phyloP scores from a whole-genome alignment of 2,329 filamentous ascomycete species.

The Alternaria consortialis region DNA sequence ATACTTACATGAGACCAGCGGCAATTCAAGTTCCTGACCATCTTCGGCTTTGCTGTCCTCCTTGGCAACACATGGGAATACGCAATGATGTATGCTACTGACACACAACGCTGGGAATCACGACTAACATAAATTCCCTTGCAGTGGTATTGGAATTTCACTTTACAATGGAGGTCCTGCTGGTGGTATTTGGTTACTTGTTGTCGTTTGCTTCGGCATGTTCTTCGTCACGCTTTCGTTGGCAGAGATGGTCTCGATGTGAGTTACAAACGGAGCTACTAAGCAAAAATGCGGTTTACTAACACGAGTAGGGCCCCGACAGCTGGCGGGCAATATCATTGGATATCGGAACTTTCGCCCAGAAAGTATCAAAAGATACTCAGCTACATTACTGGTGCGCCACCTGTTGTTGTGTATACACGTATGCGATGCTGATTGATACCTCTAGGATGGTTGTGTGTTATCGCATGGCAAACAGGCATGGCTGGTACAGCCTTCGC shows the following conservation, averaged over 20 bases:
- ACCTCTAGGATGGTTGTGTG: no score
- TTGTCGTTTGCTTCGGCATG: conserved; percentile 26
- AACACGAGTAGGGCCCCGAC: conserved; percentile 19
- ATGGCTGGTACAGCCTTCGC: conserved; percentile 37
- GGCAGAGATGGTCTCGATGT: conserved; percentile 47
- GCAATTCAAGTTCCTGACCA: conserved; percentile 24
- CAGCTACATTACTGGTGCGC: conserved; percentile 50
- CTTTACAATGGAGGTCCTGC: conserved; percentile 19
- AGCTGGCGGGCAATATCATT: conserved; percentile 31
- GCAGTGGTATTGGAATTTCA: conserved; percentile 8
- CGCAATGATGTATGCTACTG: conserved; percentile 18
- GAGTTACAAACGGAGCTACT: background rate
- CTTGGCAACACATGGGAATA: conserved; percentile 28
- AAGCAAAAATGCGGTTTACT: background rate
- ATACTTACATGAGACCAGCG: conserved; percentile 11
- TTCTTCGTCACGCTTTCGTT: conserved; percentile 35
- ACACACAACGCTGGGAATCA: background rate
- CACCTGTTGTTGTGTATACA: no score
- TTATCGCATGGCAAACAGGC: conserved; percentile 50
- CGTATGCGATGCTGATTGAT: no score
- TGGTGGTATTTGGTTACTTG: conserved; percentile 37
- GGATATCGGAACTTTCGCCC: conserved; percentile 49
- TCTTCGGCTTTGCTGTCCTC: conserved; percentile 24
- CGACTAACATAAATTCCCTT: background rate
- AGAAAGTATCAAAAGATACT: conserved; percentile 48